Conservation (phyloP, 2,329 filamentous ascomycete genomes). For the Ophiosphaerella narmari region DNA sequence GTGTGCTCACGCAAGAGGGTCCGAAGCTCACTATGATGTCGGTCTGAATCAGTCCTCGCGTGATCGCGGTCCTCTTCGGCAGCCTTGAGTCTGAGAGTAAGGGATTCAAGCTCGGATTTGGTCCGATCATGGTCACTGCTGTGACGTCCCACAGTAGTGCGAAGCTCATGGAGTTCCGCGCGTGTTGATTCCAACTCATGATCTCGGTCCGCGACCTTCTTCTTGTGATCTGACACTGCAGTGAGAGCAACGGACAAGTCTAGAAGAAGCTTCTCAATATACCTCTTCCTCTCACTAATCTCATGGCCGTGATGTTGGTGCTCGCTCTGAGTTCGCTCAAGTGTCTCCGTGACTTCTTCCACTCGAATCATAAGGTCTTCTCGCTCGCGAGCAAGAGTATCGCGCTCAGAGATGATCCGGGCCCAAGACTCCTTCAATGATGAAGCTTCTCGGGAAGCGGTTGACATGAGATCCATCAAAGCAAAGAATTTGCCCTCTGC, state of each 20-base stretch:
- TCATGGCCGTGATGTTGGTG: conserved; percentile 28
- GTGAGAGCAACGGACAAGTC: conserved; percentile 27
- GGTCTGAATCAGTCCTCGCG: conserved; percentile 24
- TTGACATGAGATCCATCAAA: conserved; percentile 35
- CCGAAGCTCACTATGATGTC: conserved; percentile 28
- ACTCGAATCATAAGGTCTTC: conserved; percentile 24
- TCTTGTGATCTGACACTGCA: conserved; percentile 27
- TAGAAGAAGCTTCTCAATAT: conserved; percentile 26
- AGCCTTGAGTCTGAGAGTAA: conserved; percentile 20
- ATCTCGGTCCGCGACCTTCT: conserved; percentile 26
- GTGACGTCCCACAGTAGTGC: conserved; percentile 7
- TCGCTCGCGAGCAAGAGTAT: conserved; percentile 22
- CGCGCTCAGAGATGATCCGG: conserved; percentile 32
- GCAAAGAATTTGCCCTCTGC: conserved; percentile 34
- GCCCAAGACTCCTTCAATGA: conserved; percentile 32
- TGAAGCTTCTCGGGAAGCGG: conserved; percentile 26
- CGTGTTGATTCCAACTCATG: conserved; percentile 22
- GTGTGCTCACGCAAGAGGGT: conserved; percentile 26
- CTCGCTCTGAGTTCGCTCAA: conserved; percentile 29
- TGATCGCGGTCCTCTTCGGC: conserved; percentile 25
- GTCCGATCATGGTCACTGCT: conserved; percentile 22
- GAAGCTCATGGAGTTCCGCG: conserved; percentile 21
- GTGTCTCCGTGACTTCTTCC: conserved; percentile 28
- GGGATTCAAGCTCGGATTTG: conserved; percentile 21
- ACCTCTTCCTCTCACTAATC: conserved; percentile 23